These are phyloP conservation scores for Solanum bulbocastanum DNA, from an alignment of 257 asterid genomes.

Conservation along the genomic window DNA sequence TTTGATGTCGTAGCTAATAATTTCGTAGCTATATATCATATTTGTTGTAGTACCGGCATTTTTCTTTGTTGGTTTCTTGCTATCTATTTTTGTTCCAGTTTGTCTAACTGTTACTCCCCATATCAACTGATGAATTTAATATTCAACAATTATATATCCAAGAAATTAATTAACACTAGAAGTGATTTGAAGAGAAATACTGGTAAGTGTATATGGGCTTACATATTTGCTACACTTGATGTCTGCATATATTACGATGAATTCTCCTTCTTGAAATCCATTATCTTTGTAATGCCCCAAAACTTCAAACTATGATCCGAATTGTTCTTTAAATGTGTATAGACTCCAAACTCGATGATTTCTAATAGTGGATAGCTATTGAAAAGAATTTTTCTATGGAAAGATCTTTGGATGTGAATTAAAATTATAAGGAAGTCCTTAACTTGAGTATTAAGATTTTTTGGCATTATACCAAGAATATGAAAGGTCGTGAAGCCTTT, in stretches of 20 bases:
- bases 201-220: conserved; percentile 2
- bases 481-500: too few relatives aligned
- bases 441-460: too few relatives aligned
- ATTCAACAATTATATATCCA: background rate
- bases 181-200: background rate
- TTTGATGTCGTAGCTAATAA: too few relatives aligned
- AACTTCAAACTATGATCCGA: too few relatives aligned
- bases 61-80: conserved; percentile 59
- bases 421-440: too few relatives aligned
- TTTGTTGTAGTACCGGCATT: background rate
- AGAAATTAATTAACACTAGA: background rate
- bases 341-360: too few relatives aligned
- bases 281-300: background rate
- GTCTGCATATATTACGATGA: conserved; percentile 34
- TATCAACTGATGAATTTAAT: conserved; percentile 1
- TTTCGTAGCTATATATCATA: too few relatives aligned
- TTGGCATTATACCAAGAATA: too few relatives aligned
- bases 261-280: conserved; percentile 20
- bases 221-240: conserved; percentile 68
- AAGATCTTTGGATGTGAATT: too few relatives aligned
- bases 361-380: too few relatives aligned
- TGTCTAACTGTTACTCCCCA: conserved; percentile 10
- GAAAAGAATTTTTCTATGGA: too few relatives aligned
- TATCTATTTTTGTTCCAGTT: conserved; percentile 17
- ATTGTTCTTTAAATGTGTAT: too few relatives aligned